These are phyloP conservation scores for Saccharomyces kudriavzevii DNA, from an alignment of 805 yeast species.

Conservation along the genomic window DNA sequence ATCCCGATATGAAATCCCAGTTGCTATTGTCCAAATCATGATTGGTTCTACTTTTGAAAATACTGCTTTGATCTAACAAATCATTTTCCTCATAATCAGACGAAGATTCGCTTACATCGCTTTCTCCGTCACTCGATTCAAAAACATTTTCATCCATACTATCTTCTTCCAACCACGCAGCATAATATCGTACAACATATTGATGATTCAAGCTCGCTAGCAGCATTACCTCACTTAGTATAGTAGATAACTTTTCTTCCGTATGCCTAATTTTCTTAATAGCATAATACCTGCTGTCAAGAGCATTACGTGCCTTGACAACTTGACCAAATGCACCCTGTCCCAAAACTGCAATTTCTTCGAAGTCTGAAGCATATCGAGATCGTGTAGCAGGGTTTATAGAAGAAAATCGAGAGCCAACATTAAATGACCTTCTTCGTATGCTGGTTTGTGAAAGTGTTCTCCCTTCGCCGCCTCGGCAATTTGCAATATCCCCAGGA, in stretches of 20 bases:
- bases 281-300: conserved; percentile 94
- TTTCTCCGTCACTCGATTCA: conserved; percentile 28
- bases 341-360: conserved; percentile 85
- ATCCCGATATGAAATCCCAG: conserved; percentile 59
- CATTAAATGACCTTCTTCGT: conserved; percentile 36
- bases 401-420: conserved; percentile 32
- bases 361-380: conserved; percentile 87
- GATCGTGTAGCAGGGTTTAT: conserved; percentile 37
- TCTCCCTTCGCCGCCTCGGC: conserved; percentile 13
- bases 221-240: conserved; percentile 84
- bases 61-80: conserved; percentile 23
- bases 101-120: conserved; percentile 6
- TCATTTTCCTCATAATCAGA: conserved; percentile 6
- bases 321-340: conserved; percentile 97
- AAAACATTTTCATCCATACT: conserved; percentile 31
- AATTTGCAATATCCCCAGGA: not conserved
- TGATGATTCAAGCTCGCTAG: conserved; percentile 89
- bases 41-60: conserved; percentile 26
- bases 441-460: conserved; percentile 21
- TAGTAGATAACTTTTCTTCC: conserved; percentile 67
- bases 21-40: conserved; percentile 24
- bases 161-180: conserved; percentile 93
- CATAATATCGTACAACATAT: conserved; percentile 90
- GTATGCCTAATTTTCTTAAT: conserved; percentile 83
- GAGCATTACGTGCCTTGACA: conserved; percentile 86